Base-by-base conservation (phyloP, 2,329 filamentous ascomycete genomes). In the Chaetomiaceae sp. region DNA sequence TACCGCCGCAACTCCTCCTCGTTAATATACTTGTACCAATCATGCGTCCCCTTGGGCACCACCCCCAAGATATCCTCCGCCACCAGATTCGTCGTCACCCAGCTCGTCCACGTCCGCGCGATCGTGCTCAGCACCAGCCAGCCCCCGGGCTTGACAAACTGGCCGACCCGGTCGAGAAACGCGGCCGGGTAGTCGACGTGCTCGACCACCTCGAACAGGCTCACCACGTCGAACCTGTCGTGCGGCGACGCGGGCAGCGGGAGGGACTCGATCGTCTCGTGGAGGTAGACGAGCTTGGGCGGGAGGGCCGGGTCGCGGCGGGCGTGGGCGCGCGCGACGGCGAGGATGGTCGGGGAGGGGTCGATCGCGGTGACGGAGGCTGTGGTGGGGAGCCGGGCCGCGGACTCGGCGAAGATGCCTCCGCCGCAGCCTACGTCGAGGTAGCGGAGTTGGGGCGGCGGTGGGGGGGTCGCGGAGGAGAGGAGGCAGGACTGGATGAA, bases 11-110 rank as follows among this genome's bases (percentile, higher is more conserved):
- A 69, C 76, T 97, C 92, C 13, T 81, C 75, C 58, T 89, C 87
- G 66, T 96, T 94, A 61, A 99, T 85, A 72, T 97, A 99, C 74
- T 97, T 95, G 58, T 78, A 78, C 94, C 94, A 99, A 69, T 96
- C 90, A 72, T 99, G 94, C 42, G 94, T 99, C 1, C 94, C 94
- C 59, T 81, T 82, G 9, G 94, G 94, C 52, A 99, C 94, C 56
- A 97, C 89, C 5, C 88, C 78, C 67, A 95, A 64, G 53, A 96
- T 67, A 72, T 94, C 89, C 73, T 99, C 94, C 0, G 94, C 94
- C 58, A 96, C 78, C 21, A 97, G 74, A 64, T 96, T 96, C 2
- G 95, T 99, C 11, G 92, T 90, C 42, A 96, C 71, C 86, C 90
- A 99, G 61, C 89, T 94, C 57, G 83, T 83, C 79, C 89, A 88